Evolutionary conservation across 495 filamentous ascomycete genomes (phyloP).

Genomic region (Geoglossum glabrum): DNA sequence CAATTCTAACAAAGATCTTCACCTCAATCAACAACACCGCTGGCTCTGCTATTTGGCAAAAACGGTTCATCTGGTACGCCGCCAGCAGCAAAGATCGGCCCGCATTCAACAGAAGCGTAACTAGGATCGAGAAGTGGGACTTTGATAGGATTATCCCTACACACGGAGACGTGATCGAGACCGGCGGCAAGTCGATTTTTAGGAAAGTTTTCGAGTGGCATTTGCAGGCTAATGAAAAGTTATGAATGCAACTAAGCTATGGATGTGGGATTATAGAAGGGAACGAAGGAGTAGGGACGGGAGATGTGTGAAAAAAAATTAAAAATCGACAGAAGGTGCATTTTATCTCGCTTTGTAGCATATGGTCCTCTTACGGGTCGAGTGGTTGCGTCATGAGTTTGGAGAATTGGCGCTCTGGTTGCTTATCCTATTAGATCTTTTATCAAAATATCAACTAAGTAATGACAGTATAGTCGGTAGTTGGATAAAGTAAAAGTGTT

Average conservation of each 20-base stretch:
- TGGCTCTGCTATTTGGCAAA: constrained; percentile 50
- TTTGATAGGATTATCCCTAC: constrained; percentile 79
- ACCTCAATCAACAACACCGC: constrained; percentile 35
- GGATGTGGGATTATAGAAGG: no score
- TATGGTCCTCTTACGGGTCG: no score
- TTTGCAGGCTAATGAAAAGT: constrained; percentile 24
- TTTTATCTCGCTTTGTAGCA: no score
- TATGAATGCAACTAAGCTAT: neutral
- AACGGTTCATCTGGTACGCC: constrained; percentile 66
- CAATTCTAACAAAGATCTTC: constrained; percentile 41
- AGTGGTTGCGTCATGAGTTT: no score
- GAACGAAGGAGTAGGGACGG: no score
- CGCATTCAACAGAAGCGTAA: constrained; percentile 47
- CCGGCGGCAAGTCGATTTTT: constrained; percentile 54
- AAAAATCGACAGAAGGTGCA: no score
- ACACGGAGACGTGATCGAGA: constrained; percentile 81
- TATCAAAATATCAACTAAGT: no score
- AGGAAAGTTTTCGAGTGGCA: constrained; percentile 75
- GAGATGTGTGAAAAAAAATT: no score
- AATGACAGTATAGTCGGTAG: no score
- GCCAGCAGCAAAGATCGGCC: constrained; percentile 39
- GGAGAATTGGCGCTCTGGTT: no score
- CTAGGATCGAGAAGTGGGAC: constrained; percentile 58
- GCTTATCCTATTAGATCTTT: no score
- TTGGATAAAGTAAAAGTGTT: no score